Conservation (phyloP, 169 alveolate species). For the Eimeria sp. region DNA sequence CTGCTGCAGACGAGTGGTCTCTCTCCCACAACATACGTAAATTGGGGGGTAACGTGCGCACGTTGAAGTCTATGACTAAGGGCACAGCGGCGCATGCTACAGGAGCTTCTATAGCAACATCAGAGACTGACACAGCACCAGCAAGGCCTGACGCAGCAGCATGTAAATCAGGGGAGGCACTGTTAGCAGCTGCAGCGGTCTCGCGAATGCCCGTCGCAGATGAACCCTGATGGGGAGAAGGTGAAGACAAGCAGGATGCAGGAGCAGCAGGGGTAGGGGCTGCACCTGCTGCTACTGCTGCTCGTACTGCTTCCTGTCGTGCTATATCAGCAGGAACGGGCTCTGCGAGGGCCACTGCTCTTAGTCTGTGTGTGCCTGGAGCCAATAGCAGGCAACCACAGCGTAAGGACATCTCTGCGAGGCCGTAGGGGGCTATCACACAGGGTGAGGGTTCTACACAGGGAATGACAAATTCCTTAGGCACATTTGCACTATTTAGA, state of each 20-base stretch:
- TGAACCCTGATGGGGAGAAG: neutral
- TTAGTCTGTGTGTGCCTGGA: slow-evolving; percentile 1
- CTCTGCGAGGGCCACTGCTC: slow-evolving; percentile 10
- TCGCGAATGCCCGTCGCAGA: neutral
- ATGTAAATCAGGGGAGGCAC: neutral
- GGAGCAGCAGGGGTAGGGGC: neutral
- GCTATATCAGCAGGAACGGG: slow-evolving; percentile 15
- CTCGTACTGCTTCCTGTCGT: neutral
- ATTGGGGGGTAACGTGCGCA: neutral
- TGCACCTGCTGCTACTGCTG: slow-evolving; percentile 29
- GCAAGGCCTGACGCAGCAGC: neutral
- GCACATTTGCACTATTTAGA: neutral
- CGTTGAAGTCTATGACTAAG: slow-evolving; percentile 14
- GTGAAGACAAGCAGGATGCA: neutral
- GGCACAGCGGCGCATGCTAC: slow-evolving; percentile 1
- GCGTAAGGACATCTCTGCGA: neutral
- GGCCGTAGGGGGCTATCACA: slow-evolving; percentile 11
- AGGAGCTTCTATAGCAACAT: neutral
- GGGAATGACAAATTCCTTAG: neutral
- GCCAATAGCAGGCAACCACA: neutral
- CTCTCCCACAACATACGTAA: neutral
- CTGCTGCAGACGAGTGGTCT: neutral
- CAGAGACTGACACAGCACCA: neutral
- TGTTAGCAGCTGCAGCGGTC: neutral
- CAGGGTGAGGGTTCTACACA: neutral